phyloP scores from a whole-genome alignment of 2,329 filamentous ascomycete genomes.

The Sporothrix inflata region DNA sequence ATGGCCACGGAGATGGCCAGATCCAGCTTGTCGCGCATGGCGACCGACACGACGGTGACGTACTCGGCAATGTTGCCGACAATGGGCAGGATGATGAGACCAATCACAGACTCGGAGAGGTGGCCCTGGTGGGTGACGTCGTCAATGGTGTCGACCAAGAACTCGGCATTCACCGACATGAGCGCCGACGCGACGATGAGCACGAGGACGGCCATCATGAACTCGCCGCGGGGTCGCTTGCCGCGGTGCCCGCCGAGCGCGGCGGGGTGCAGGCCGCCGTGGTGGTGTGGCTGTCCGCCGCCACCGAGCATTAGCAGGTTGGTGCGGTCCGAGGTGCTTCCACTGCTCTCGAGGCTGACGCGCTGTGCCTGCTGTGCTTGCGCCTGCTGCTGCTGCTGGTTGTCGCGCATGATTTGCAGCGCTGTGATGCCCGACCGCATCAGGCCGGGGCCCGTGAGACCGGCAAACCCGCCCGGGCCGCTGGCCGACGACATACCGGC shows the following conservation, averaged over 20 bases:
- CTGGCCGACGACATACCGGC: neutral
- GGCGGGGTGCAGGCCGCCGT: neutral
- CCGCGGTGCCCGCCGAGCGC: neutral
- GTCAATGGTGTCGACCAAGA: conserved; percentile 74
- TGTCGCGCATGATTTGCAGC: conserved; percentile 31
- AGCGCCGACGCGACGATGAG: conserved; percentile 68
- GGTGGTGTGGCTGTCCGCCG: neutral
- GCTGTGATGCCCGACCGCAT: conserved; percentile 30
- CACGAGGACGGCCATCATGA: conserved; percentile 46
- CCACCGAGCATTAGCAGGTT: neutral
- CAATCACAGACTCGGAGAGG: conserved; percentile 74
- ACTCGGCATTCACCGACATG: conserved; percentile 79
- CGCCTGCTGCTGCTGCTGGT: neutral
- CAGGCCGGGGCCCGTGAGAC: conserved; percentile 12
- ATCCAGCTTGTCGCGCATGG: conserved; percentile 75
- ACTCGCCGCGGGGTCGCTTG: conserved; percentile 46
- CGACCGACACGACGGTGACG: conserved; percentile 80
- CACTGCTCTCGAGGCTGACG: conserved; percentile 2
- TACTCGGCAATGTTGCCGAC: conserved; percentile 82
- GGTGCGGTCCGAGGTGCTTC: neutral
- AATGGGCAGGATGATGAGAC: conserved; percentile 77
- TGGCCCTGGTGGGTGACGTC: conserved; percentile 62
- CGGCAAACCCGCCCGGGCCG: conserved; percentile 7
- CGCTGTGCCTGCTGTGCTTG: conserved; percentile 15
- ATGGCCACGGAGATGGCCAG: conserved; percentile 79